Evolutionary conservation across 1,284 basidiomycete species (phyloP).

Genomic region (Ustilago hordei): DNA sequence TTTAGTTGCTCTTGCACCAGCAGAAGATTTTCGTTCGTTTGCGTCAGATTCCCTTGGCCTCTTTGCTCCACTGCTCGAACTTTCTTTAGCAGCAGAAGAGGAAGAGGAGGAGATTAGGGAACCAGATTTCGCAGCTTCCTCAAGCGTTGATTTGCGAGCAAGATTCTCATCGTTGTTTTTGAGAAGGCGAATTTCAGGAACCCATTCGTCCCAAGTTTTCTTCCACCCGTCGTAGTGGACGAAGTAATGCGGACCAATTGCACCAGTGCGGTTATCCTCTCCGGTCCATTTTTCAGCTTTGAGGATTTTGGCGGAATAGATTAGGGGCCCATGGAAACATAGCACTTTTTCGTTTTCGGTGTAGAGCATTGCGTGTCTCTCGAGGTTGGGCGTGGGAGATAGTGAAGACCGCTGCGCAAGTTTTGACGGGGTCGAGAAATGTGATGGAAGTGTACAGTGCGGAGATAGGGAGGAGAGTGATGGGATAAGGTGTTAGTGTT

Average conservation of each 20-base stretch:
- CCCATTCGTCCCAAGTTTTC: constrained; percentile 99
- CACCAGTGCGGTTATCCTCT: constrained; percentile 75
- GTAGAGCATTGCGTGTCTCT: constrained; percentile 67
- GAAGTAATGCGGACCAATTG: constrained; percentile 84
- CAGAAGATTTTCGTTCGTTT: constrained; percentile 14
- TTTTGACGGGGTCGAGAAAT: too few relatives aligned
- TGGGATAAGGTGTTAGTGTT: too few relatives aligned
- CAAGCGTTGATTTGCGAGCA: constrained; percentile 76
- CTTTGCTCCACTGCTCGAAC: constrained; percentile 36
- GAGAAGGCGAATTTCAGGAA: constrained; percentile 82
- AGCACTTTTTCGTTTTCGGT: constrained; percentile 81
- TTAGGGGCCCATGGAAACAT: constrained; percentile 92
- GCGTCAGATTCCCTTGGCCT: constrained; percentile 20
- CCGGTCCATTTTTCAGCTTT: constrained; percentile 83
- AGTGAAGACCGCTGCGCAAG: too few relatives aligned
- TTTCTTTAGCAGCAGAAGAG: constrained; percentile 25
- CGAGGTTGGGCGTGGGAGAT: neutral
- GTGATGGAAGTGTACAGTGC: too few relatives aligned
- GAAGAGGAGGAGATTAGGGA: constrained; percentile 55
- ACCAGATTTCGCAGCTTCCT: constrained; percentile 66
- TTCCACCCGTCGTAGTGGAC: constrained; percentile 99
- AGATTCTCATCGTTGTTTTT: constrained; percentile 89
- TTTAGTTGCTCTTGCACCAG: constrained; percentile 23
- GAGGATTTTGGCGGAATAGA: constrained; percentile 95
- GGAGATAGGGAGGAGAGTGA: too few relatives aligned